Base-by-base conservation (phyloP, 352 stramenopile species). In the Pilasporangium apinafurcum region DNA sequence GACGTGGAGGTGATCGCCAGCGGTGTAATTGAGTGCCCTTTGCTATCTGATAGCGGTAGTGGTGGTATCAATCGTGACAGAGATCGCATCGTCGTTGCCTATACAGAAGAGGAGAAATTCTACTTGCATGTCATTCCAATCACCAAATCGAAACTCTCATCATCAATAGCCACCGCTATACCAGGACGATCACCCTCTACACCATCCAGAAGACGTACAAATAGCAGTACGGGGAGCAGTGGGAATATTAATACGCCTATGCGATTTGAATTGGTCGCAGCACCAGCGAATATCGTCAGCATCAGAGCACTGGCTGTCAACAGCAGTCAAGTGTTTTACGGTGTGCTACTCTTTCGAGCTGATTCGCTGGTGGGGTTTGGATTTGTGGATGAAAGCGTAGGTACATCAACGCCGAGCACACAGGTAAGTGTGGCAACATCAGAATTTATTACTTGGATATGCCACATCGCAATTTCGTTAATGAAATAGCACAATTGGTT, bases 341-440 rank as follows among this genome's bases (percentile, higher is more conserved):
- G 78, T 14, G 67, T 87, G 17, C 56, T 90, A 26, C 46, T 86
- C 29, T 90, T 83, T 38, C 67, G 61, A 10, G 56, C 49, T 9
- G 72, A 83, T 26, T 66, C 60, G 10, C 68, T 87, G 58, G 50
- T 69, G 25, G 74, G 67, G 18, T 83, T 90, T 44, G 78, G 78
- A 10, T 87, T 66, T 26, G 50, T 85, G 20, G 62, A 81, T 17
- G 70, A 68, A 13, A 29, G 54, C 4, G 44, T 30, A 2, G 32
- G 34, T 27, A 14, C 42, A 8, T 8, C 16, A 10, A 5, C 37
- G 14, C 38, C 29, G 22, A 56, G 35, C 8, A 2, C 29, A 12
- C 34, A 51, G 38, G 44, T 51, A 30, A 31, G 22, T 21, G 21
- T 10, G 4, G 18, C n/a, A n/a, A n/a, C n/a, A n/a, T n/a, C n/a